Evolutionary conservation across 805 yeast species (phyloP).

Genomic region (Scheffersomyces ergatensis): DNA sequence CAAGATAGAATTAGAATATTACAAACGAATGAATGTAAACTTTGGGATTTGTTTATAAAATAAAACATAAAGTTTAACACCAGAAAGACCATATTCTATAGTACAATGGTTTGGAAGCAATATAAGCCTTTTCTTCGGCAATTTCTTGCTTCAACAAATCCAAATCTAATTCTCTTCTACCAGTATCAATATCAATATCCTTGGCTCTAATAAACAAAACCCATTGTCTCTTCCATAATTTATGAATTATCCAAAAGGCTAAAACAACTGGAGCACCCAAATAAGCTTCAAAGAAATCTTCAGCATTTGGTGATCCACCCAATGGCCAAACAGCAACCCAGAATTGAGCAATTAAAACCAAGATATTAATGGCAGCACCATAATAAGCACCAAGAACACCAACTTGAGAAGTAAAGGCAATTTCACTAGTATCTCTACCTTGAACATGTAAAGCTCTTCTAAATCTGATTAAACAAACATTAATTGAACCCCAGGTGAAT

Average conservation of each 20-base stretch:
- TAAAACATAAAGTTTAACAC: too few species aligned
- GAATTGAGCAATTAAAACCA: constrained; percentile 58
- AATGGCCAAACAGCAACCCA: constrained; percentile 68
- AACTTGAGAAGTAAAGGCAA: constrained; percentile 50
- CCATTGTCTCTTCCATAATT: constrained; percentile 26
- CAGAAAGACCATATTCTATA: constrained; percentile 24
- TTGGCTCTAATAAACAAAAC: constrained; percentile 21
- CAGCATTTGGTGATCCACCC: constrained; percentile 34
- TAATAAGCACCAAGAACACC: constrained; percentile 55
- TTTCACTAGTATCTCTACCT: constrained; percentile 48
- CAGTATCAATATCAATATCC: constrained; percentile 35
- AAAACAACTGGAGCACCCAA: constrained; percentile 34
- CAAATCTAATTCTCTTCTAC: constrained; percentile 31
- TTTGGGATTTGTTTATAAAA: too few species aligned
- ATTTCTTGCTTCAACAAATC: constrained; percentile 34
- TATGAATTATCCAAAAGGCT: constrained; percentile 27
- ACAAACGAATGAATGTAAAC: too few species aligned
- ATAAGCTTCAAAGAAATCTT: constrained; percentile 27
- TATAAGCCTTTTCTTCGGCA: constrained; percentile 29
- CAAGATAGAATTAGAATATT: constrained; percentile 39
- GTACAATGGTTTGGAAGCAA: constrained; percentile 23
- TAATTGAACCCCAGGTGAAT: constrained; percentile 63
- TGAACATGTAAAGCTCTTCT: constrained; percentile 57
- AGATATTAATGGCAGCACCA: constrained; percentile 46
- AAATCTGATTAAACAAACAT: constrained; percentile 59